A percentile compares a stretch with the other conserved stretches of the same genome.
Evolutionary conservation across 371 early-diverging fungal species (phyloP).

Genomic region (Smittium mucronatum): DNA sequence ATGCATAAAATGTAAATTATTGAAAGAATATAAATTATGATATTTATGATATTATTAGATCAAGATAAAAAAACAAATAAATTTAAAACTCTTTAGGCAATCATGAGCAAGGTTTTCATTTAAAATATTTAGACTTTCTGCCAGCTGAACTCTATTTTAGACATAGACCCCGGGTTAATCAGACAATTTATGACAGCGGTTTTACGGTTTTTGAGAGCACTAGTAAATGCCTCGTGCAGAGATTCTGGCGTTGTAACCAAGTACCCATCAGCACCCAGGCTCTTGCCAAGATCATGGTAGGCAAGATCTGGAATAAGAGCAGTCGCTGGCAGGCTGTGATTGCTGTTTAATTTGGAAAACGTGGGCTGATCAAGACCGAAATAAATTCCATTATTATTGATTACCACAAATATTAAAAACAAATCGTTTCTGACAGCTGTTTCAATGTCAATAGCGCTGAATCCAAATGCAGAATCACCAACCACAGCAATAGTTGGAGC

Average conservation of each 20-base stretch:
- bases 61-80: no score
- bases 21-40: no score
- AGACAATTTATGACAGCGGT: slow-evolving; percentile 34
- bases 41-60: no score
- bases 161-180: slow-evolving; percentile 26
- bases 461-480: slow-evolving; percentile 75
- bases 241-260: slow-evolving; percentile 46
- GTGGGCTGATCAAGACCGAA: slow-evolving; percentile 43
- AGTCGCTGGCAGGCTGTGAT: slow-evolving; percentile 41
- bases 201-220: slow-evolving; percentile 28
- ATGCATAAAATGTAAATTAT: no score
- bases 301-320: slow-evolving; percentile 49
- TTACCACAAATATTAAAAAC: slow-evolving; percentile 53
- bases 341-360: slow-evolving; percentile 15
- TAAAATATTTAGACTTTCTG: slow-evolving; percentile 8
- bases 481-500: slow-evolving; percentile 51
- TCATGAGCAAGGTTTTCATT: no score
- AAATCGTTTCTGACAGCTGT: slow-evolving; percentile 53
- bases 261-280: slow-evolving; percentile 53
- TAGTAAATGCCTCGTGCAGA: slow-evolving; percentile 38
- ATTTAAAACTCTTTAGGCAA: no score
- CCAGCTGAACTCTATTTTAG: slow-evolving; percentile 24
- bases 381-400: slow-evolving; percentile 74
- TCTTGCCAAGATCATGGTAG: slow-evolving; percentile 51
- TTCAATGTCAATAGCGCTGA: slow-evolving; percentile 70